Percentiles rank a stretch among this genome's conserved stretches.
These are phyloP conservation scores for Draba incana DNA, from an alignment of 345 rosid genomes.

Conservation along the genomic window DNA sequence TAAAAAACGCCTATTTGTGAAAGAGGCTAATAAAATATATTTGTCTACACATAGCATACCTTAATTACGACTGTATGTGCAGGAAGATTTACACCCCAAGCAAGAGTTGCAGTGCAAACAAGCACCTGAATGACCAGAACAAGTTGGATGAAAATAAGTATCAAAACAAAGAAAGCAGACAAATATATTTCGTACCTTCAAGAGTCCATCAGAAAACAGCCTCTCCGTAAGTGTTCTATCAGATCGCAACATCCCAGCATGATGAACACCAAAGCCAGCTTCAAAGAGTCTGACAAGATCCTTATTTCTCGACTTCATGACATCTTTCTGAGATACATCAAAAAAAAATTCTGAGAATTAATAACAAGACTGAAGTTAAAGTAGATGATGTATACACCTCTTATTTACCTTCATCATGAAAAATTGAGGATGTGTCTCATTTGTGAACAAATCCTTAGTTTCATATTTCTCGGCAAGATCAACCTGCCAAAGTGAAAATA, in stretches of 20 bases:
- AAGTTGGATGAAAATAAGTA: slow-evolving; percentile 17
- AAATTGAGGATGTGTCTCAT: slow-evolving; percentile 76
- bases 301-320: slow-evolving; percentile 91
- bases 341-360: slow-evolving; percentile 24
- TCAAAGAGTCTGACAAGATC: slow-evolving; percentile 86
- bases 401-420: slow-evolving; percentile 62
- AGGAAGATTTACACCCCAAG: slow-evolving; percentile 99
- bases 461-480: slow-evolving; percentile 78
- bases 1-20: slow-evolving; percentile 18
- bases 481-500: slow-evolving; percentile 54
- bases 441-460: slow-evolving; percentile 63
- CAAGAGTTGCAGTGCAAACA: slow-evolving; percentile 98
- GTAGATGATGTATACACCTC: slow-evolving; percentile 18
- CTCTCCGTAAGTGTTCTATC: slow-evolving; percentile 94
- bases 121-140: slow-evolving; percentile 64
- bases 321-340: slow-evolving; percentile 70
- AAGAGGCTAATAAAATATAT: slow-evolving; percentile 10
- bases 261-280: slow-evolving; percentile 79
- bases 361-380: slow-evolving; percentile 16
- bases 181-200: slow-evolving; percentile 59
- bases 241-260: slow-evolving; percentile 96
- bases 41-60: slow-evolving; percentile 51
- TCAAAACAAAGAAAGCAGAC: slow-evolving; percentile 23
- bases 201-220: slow-evolving; percentile 86
- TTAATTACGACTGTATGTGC: slow-evolving; percentile 98